Evolutionary conservation across 495 filamentous ascomycete genomes (phyloP).

Genomic region (Aspergillus bridgeri): DNA sequence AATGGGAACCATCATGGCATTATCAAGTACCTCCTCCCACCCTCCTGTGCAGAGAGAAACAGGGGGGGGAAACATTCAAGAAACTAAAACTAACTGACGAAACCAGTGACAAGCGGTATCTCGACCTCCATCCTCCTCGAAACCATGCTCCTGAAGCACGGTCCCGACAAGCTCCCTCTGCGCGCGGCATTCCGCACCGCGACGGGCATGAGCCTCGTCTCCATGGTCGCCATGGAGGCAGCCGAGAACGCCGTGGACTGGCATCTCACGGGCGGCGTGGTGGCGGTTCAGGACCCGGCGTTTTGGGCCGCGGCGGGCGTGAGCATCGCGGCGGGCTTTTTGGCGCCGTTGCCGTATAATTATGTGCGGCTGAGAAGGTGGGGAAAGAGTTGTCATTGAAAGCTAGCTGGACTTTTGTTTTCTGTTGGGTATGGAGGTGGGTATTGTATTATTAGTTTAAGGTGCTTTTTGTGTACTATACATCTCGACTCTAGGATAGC

Average conservation of each 20-base stretch:
- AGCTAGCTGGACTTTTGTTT: too few relatives aligned
- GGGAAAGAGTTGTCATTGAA: slow-evolving; percentile 42
- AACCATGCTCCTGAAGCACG: slow-evolving; percentile 38
- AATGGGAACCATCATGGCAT: slow-evolving; percentile 30
- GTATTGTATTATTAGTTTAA: background rate
- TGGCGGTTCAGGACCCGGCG: slow-evolving; percentile 13
- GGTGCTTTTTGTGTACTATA: background rate
- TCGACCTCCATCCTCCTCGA: slow-evolving; percentile 43
- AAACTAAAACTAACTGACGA: background rate
- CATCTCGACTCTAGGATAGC: background rate
- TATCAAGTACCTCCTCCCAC: background rate
- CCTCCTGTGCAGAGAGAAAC: too few relatives aligned
- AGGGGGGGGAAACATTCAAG: too few relatives aligned
- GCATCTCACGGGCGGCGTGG: slow-evolving; percentile 43
- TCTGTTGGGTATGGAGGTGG: background rate
- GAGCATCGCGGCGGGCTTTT: slow-evolving; percentile 39
- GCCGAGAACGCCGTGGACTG: slow-evolving; percentile 46
- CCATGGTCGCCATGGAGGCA: slow-evolving; percentile 47
- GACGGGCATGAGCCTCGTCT: slow-evolving; percentile 47
- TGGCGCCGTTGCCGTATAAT: slow-evolving; percentile 47
- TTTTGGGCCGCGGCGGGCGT: slow-evolving; percentile 28
- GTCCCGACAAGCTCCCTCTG: slow-evolving; percentile 40
- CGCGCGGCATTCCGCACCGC: slow-evolving; percentile 36
- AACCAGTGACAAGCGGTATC: slow-evolving; percentile 40
- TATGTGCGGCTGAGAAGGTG: slow-evolving; percentile 40